Percentiles rank a stretch among this genome's conserved stretches.
Evolutionary conservation across 73 alveolate genomes (phyloP).

Genomic region (Symbiodinium natans): DNA sequence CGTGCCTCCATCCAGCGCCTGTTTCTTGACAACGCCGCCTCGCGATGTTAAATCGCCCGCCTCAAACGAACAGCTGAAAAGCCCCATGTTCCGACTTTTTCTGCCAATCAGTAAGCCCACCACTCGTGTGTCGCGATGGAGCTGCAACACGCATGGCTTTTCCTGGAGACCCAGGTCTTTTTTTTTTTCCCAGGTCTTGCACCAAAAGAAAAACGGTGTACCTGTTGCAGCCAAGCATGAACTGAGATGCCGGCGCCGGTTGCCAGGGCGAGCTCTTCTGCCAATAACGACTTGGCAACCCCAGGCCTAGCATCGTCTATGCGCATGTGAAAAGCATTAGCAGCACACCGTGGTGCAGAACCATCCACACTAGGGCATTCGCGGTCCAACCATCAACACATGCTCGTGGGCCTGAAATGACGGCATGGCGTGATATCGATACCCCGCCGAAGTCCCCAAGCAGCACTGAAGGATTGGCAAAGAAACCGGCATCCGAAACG

Average conservation of each 20-base stretch:
- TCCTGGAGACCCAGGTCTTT: too few species aligned
- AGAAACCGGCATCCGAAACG: too few species aligned
- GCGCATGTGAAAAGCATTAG: background rate
- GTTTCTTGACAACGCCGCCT: background rate
- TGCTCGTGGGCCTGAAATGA: background rate
- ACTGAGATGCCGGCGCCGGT: background rate
- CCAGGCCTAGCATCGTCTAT: background rate
- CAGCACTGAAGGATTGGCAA: too few species aligned
- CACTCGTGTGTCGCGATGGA: background rate
- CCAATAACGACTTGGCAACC: background rate
- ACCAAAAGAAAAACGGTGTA: too few species aligned
- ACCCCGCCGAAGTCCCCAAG: too few species aligned
- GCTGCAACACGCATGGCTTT: background rate
- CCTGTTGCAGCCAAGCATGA: too few species aligned
- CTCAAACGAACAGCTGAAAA: background rate
- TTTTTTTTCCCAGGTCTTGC: too few species aligned
- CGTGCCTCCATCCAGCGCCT: background rate
- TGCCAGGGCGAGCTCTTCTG: background rate
- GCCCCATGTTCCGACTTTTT: background rate
- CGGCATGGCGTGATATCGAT: too few species aligned
- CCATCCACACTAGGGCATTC: background rate
- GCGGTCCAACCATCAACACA: background rate
- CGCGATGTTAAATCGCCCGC: background rate
- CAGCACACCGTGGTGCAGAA: background rate
- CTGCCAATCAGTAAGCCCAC: background rate